phyloP scores from a whole-genome alignment of 78 protist genomes.

The Dictyostelium brefeldianum region DNA sequence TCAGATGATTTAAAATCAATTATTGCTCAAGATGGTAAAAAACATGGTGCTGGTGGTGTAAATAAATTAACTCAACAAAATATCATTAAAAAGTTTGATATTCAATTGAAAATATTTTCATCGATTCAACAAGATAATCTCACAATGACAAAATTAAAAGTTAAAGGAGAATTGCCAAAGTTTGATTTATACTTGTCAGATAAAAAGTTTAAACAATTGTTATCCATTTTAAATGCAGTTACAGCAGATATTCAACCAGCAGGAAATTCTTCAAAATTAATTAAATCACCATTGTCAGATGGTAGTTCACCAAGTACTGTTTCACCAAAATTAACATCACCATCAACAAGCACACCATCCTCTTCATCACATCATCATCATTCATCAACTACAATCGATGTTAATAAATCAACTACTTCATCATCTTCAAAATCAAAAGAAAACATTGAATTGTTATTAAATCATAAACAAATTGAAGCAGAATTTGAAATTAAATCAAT shows the following conservation, averaged over 20 bases:
- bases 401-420: neutral
- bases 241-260: slow-evolving; percentile 19
- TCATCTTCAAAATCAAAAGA: slow-evolving; percentile 1
- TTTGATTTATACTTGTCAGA: slow-evolving; percentile 42
- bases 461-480: neutral
- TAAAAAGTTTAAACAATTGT: slow-evolving; percentile 40
- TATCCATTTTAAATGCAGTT: neutral
- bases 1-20: slow-evolving; percentile 26
- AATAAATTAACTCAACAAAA: neutral
- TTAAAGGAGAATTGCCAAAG: slow-evolving; percentile 52
- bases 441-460: slow-evolving; percentile 3
- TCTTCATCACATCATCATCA: neutral
- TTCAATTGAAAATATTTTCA: slow-evolving; percentile 51
- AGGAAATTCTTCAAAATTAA: neutral
- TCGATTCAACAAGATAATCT: slow-evolving; percentile 75
- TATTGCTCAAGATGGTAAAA: neutral
- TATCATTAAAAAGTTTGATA: slow-evolving; percentile 53
- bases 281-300: neutral
- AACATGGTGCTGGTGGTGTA: neutral
- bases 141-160: slow-evolving; percentile 49
- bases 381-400: neutral
- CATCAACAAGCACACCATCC: neutral
- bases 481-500: slow-evolving; percentile 42
- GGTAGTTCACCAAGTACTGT: neutral
- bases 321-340: slow-evolving; percentile 12